Conservation (phyloP, 1,284 basidiomycete genomes). For the Inonotus obliquus region DNA sequence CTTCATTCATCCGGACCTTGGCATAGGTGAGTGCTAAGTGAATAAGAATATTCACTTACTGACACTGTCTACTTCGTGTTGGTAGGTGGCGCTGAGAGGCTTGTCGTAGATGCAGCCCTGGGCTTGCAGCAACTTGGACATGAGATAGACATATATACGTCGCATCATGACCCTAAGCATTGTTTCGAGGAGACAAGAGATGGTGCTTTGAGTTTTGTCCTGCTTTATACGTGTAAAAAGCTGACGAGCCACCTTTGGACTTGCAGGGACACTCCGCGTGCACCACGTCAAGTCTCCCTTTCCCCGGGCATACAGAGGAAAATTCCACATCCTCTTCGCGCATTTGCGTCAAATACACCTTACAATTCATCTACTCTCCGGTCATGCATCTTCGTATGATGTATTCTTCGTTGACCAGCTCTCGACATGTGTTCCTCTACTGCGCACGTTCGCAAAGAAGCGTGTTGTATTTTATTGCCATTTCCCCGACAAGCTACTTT, state of each 20-base stretch:
- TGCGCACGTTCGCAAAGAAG: conserved; percentile 62
- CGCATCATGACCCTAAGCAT: conserved; percentile 80
- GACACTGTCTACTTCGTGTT: conserved; percentile 1
- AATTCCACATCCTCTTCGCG: conserved; percentile 86
- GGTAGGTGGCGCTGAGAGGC: conserved; percentile 88
- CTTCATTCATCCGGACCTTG: conserved; percentile 93
- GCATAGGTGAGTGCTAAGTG: conserved; percentile 65
- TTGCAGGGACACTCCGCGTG: conserved; percentile 78
- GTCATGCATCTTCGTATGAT: conserved; percentile 55
- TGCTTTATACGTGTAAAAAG: neutral
- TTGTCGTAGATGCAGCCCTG: conserved; percentile 94
- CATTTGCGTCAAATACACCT: conserved; percentile 88
- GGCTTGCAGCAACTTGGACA: conserved; percentile 85
- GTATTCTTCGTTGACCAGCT: conserved; percentile 95
- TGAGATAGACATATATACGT: conserved; percentile 90
- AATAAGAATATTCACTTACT: conserved; percentile 10
- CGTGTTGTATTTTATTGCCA: conserved; percentile 97
- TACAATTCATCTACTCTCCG: conserved; percentile 52
- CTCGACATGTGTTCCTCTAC: conserved; percentile 83
- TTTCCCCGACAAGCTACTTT: conserved; percentile 93
- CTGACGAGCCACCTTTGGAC: neutral
- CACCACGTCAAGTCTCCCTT: conserved; percentile 72
- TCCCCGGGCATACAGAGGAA: conserved; percentile 73
- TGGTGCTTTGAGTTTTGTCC: conserved; percentile 41
- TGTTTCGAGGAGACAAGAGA: conserved; percentile 90